Percentiles rank a stretch among this genome's conserved stretches.
Conservation (phyloP, 2,329 filamentous ascomycete species). For the Exophiala bonariae region DNA sequence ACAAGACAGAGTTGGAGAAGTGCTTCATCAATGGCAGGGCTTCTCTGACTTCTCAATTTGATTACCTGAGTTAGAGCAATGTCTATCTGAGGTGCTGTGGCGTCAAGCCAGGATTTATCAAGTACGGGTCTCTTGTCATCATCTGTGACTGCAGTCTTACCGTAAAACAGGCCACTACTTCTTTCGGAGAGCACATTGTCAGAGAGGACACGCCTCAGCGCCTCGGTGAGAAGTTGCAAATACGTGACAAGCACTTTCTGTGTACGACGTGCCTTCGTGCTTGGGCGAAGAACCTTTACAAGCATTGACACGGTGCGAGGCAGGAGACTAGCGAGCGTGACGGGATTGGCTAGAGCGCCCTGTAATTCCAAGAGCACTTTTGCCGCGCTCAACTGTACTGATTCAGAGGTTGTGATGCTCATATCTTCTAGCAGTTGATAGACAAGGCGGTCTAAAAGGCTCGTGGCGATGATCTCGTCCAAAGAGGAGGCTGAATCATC, state of each 20-base stretch:
- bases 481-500: constrained; percentile 42
- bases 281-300: constrained; percentile 71
- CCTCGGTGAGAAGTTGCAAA: constrained; percentile 56
- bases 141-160: constrained; percentile 21
- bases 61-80: constrained; percentile 76
- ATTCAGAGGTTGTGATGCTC: constrained; percentile 61
- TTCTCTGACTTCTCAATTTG: constrained; percentile 70
- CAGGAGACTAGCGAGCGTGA: constrained; percentile 80
- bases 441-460: constrained; percentile 77
- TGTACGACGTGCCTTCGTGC: constrained; percentile 59
- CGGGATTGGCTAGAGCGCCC: constrained; percentile 65
- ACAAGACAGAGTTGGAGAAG: constrained; percentile 71
- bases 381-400: constrained; percentile 72
- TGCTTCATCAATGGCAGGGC: constrained; percentile 65
- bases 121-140: constrained; percentile 41
- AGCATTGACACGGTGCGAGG: constrained; percentile 84
- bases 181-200: constrained; percentile 39
- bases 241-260: constrained; percentile 65
- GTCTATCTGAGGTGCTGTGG: constrained; percentile 78
- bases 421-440: constrained; percentile 76
- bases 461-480: constrained; percentile 62
- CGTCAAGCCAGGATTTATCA: constrained; percentile 70
- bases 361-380: constrained; percentile 64
- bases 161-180: background rate
- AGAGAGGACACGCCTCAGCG: constrained; percentile 47